Evolutionary conservation across 1,284 basidiomycete species (phyloP), one percentile per base, ranked within the genome.

Genomic region (Trametes polyzona): DNA sequence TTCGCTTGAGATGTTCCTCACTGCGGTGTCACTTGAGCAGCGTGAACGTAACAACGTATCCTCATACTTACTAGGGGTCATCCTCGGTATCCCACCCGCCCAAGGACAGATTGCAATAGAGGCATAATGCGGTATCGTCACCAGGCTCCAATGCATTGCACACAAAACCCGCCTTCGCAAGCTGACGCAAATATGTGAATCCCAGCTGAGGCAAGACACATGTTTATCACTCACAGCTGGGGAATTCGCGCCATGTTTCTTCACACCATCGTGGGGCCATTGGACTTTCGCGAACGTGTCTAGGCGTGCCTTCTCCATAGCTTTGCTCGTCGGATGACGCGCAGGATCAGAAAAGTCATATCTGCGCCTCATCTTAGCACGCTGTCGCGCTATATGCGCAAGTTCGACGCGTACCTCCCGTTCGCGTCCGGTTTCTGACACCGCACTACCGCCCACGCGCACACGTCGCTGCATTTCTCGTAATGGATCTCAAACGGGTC

Each of bases 131-230:
- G 0, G 84, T 83, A 69, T 95, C 93, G 57, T 91, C 87, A 2
- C 81, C 84, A 3, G 75, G 65, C 11, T 76, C 70, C 57, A 83
- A 79, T 0, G 92, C 89, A 1, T 84, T 86, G 66, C 82, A 92
- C 0, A 92, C 80, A 65, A 95, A 95, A 4, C 93, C 93, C 1
- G 92, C 92, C 62, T 83, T 83, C 0, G 93, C 89, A 80, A 95
- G 87, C 93, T 95, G 52, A n/a, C n/a, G n/a, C n/a, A 14, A 33
- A 37, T 11, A 5, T 5, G 19, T 33, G 0, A n/a, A 24, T 41
- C 14, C 21, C 26, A 64, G 44, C 36, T 55, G 29, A 49, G 17
- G 54, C 51, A 7, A 17, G 2, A 33, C 21, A 26, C 0, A 21
- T 9, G 16, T 17, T 43, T 42, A 46, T 8, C 40, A 44, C 75